phyloP scores from a whole-genome alignment of 257 asterid genomes.

The Mentha longifolia region DNA sequence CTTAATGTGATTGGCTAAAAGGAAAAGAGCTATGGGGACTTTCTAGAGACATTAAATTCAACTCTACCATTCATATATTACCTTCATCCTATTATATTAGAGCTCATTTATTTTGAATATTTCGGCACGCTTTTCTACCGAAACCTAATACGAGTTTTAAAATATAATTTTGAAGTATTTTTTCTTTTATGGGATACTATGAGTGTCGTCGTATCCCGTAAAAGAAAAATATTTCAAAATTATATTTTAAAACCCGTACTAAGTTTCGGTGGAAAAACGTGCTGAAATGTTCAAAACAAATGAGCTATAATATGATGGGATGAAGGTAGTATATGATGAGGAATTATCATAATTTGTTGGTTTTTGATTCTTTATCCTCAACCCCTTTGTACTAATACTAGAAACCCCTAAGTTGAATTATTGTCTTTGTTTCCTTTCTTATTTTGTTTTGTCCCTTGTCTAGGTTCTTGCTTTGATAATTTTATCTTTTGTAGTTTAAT shows the following conservation, averaged over 20 bases:
- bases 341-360: conserved; percentile 17
- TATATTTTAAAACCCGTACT: no score
- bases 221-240: no score
- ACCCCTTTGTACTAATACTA: conserved; percentile 25
- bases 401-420: not conserved
- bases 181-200: no score
- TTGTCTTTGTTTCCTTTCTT: not conserved
- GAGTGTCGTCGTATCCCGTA: no score
- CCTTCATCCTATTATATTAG: no score
- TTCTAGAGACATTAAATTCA: not conserved
- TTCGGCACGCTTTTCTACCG: no score
- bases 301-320: no score
- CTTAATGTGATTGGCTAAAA: conserved; percentile 28
- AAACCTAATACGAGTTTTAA: no score
- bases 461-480: not conserved
- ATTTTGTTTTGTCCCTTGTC: not conserved
- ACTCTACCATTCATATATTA: conserved; percentile 26
- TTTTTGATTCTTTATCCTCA: conserved; percentile 36
- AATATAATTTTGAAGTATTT: no score
- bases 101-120: no score
- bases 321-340: not conserved
- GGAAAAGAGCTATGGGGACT: not conserved
- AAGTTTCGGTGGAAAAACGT: no score
- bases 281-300: no score
- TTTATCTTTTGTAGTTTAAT: not conserved